Conservation (phyloP, 768 basidiomycete genomes). For the Boletus bicolor region DNA sequence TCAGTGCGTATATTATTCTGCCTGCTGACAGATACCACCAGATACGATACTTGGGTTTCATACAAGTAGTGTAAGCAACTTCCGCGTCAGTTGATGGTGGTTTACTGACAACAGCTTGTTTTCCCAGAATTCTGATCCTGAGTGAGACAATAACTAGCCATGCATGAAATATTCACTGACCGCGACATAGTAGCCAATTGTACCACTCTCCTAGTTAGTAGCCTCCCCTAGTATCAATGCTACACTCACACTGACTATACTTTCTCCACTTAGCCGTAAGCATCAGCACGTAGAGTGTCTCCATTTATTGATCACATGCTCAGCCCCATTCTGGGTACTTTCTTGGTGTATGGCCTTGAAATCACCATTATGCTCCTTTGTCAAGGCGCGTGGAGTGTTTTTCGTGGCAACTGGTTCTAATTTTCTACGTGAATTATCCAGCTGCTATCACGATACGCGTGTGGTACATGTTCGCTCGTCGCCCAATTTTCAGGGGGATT, state of each 20-base stretch:
- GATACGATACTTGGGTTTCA: slow-evolving; percentile 12
- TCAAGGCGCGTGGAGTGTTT: slow-evolving; percentile 10
- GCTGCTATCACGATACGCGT: slow-evolving; percentile 15
- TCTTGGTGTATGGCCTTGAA: not conserved
- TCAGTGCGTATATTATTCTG: not conserved
- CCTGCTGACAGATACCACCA: not conserved
- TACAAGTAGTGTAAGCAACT: slow-evolving; percentile 4
- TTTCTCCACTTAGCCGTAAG: slow-evolving; percentile 9
- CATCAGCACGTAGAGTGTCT: not conserved
- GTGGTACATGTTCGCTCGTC: slow-evolving; percentile 18
- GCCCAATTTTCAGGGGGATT: not conserved
- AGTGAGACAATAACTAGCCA: not conserved
- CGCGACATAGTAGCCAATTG: not conserved
- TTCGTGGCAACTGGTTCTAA: not conserved
- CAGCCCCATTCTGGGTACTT: not conserved
- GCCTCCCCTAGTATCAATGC: not conserved
- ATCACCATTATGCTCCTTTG: slow-evolving; percentile 5
- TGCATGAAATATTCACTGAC: not conserved
- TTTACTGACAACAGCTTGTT: not conserved
- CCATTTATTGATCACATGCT: not conserved
- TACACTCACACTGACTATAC: not conserved
- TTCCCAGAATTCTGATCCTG: slow-evolving; percentile 2
- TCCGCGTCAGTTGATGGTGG: not conserved
- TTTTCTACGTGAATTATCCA: not conserved
- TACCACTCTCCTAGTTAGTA: not conserved